phyloP scores from a whole-genome alignment of 345 rosid species.

The Erucastrum elatum region DNA sequence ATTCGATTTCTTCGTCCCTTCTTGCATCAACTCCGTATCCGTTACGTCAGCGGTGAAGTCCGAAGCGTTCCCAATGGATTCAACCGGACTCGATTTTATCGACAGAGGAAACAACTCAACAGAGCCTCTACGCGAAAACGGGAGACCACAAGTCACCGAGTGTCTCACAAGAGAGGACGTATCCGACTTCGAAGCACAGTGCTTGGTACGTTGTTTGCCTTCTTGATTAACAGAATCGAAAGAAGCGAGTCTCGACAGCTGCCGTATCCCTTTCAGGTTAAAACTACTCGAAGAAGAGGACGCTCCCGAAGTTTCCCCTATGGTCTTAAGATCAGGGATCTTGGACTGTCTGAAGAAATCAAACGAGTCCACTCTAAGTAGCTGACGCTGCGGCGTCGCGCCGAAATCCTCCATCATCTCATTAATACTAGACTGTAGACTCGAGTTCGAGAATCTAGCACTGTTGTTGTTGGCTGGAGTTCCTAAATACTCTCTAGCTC shows the following conservation, averaged over 20 bases:
- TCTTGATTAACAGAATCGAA: slow-evolving; percentile 50
- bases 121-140: slow-evolving; percentile 43
- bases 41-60: slow-evolving; percentile 36
- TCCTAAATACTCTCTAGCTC: slow-evolving; percentile 37
- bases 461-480: slow-evolving; percentile 31
- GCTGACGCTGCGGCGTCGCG: slow-evolving; percentile 38
- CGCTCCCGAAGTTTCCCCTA: slow-evolving; percentile 49
- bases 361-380: slow-evolving; percentile 47
- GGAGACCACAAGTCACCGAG: slow-evolving; percentile 45
- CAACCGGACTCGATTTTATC: slow-evolving; percentile 50
- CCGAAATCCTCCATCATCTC: slow-evolving; percentile 40
- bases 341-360: slow-evolving; percentile 50
- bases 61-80: slow-evolving; percentile 48
- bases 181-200: slow-evolving; percentile 43
- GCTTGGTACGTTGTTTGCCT: slow-evolving; percentile 40
- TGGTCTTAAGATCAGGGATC: slow-evolving; percentile 44
- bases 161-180: slow-evolving; percentile 46
- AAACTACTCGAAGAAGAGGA: slow-evolving; percentile 39
- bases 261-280: slow-evolving; percentile 36
- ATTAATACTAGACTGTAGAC: slow-evolving; percentile 40
- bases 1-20: slow-evolving; percentile 48
- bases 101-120: slow-evolving; percentile 52
- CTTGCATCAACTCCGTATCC: slow-evolving; percentile 46
- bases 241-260: slow-evolving; percentile 49
- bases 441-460: slow-evolving; percentile 47